Conservation (phyloP, 441 rosid species). For the Brassica hybrid region DNA sequence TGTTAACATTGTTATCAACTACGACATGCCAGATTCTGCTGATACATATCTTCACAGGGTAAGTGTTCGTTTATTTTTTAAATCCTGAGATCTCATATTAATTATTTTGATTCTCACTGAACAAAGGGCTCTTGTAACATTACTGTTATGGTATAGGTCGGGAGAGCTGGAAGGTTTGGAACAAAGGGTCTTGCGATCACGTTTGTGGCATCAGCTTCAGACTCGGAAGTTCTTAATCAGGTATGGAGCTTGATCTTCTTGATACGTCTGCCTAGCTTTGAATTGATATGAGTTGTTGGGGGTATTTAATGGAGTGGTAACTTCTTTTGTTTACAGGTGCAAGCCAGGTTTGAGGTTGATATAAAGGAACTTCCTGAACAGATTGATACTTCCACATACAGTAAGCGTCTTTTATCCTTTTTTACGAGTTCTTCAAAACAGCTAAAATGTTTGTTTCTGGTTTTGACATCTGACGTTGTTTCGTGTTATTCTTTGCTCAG, state of each 20-base stretch:
- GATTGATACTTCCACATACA: conserved; percentile 94
- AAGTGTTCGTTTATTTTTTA: background rate
- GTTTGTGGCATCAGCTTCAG: conserved; percentile 70
- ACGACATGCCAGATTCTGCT: too few relatives aligned
- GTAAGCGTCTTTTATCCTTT: conserved; percentile 48
- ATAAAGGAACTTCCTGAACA: conserved; percentile 98
- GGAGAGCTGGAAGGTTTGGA: conserved; percentile 98
- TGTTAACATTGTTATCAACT: too few relatives aligned
- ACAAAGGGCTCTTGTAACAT: background rate
- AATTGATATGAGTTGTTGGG: background rate
- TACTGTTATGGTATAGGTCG: conserved; percentile 57
- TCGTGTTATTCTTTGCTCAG: background rate
- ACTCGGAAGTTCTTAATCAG: conserved; percentile 92
- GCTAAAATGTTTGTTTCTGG: background rate
- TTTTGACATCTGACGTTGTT: background rate
- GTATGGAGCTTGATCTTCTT: conserved; percentile 40
- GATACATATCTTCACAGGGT: too few relatives aligned
- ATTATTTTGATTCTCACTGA: background rate
- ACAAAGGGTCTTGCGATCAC: conserved; percentile 98
- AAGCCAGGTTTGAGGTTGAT: conserved; percentile 97
- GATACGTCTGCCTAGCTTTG: background rate
- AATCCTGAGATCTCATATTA: background rate
- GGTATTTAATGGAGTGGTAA: background rate
- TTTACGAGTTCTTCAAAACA: background rate
- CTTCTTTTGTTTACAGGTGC: conserved; percentile 55